Conservation (phyloP, 2,329 filamentous ascomycete species). For the Lasiodiplodia sp. region DNA sequence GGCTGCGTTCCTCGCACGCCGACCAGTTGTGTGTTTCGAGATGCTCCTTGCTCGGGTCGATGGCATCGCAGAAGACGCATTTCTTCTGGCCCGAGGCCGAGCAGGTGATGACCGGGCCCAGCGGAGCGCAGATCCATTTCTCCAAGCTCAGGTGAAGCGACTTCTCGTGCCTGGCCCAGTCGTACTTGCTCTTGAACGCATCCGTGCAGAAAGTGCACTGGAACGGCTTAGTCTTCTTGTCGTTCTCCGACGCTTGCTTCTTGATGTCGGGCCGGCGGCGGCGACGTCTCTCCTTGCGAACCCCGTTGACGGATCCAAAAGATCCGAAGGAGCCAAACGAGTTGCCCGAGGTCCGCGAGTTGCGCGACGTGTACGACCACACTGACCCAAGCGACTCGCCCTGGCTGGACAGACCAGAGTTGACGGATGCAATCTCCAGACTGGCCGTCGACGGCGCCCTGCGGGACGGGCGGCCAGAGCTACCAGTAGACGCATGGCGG, state of each 20-base stretch:
- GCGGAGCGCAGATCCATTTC: constrained; percentile 63
- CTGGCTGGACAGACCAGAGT: constrained; percentile 57
- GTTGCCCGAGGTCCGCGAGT: constrained; percentile 65
- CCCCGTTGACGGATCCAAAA: constrained; percentile 40
- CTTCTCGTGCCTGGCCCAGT: constrained; percentile 51
- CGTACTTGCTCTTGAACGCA: constrained; percentile 49
- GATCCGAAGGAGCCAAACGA: constrained; percentile 45
- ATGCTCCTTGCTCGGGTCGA: constrained; percentile 63
- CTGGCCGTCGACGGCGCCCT: constrained; percentile 62
- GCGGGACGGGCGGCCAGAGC: constrained; percentile 57
- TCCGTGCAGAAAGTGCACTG: constrained; percentile 52
- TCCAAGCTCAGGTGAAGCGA: constrained; percentile 48
- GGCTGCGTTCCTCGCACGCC: constrained; percentile 71
- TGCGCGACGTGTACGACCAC: constrained; percentile 64
- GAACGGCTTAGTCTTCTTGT: constrained; percentile 34
- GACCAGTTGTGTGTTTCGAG: constrained; percentile 66
- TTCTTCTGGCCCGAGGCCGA: constrained; percentile 63
- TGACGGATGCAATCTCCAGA: constrained; percentile 58
- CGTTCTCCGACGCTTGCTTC: constrained; percentile 3
- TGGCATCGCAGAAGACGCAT: constrained; percentile 66
- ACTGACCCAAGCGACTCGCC: constrained; percentile 62
- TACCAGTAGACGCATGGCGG: constrained; percentile 59
- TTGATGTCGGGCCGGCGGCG: constrained; percentile 52
- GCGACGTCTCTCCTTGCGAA: constrained; percentile 64
- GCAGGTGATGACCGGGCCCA: constrained; percentile 63